Percentiles rank a stretch among this genome's conserved stretches.
Conservation (phyloP, 495 filamentous ascomycete species). For the Talaromyces ruber region DNA sequence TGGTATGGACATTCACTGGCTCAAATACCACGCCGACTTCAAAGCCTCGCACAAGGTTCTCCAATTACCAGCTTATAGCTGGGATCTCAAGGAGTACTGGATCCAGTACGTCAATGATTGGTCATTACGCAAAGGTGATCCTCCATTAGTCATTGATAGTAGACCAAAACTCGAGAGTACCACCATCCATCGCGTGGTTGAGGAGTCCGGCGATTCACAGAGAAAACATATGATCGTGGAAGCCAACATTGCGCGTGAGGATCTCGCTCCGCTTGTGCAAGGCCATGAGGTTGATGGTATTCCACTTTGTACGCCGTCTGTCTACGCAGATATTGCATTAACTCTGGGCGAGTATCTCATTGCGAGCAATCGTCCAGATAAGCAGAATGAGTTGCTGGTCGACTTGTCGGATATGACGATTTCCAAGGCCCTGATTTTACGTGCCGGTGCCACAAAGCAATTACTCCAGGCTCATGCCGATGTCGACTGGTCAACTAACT, state of each 20-base stretch:
- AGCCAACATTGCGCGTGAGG: conserved; percentile 53
- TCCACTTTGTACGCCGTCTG: conserved; percentile 47
- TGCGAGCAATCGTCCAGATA: conserved; percentile 17
- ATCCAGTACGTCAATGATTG: conserved; percentile 56
- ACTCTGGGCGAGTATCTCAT: conserved; percentile 62
- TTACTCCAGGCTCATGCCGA: too few species aligned
- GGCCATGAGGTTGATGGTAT: conserved; percentile 68
- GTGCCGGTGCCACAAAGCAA: too few species aligned
- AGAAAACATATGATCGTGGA: conserved; percentile 43
- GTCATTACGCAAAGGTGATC: conserved; percentile 33
- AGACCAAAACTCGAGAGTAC: background rate
- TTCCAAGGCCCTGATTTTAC: too few species aligned
- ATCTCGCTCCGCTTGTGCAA: conserved; percentile 51
- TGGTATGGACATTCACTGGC: too few species aligned
- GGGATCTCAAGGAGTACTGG: too few species aligned
- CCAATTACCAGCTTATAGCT: too few species aligned
- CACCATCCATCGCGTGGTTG: conserved; percentile 59
- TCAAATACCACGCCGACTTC: too few species aligned
- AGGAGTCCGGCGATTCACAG: conserved; percentile 43
- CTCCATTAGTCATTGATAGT: background rate
- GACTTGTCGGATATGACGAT: background rate
- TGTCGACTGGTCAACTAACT: too few species aligned
- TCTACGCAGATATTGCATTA: conserved; percentile 72
- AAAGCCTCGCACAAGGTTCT: conserved; percentile 20
- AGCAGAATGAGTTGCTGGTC: background rate